Base-by-base conservation (phyloP, 2,329 filamentous ascomycete genomes). In the Rutstroemia sydowiana region DNA sequence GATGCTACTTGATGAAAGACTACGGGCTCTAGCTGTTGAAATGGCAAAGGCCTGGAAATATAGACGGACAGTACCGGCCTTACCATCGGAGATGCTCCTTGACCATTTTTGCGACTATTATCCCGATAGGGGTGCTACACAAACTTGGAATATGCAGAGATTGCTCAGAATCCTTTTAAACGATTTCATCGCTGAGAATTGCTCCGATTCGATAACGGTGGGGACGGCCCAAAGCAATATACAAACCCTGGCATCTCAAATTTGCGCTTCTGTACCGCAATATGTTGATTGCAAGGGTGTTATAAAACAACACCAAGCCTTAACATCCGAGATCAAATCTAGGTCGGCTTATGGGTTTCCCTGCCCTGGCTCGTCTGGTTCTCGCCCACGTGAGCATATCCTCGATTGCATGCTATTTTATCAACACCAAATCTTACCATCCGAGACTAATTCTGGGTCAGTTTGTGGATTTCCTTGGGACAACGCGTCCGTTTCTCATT, bases 241-340 rank as follows among this genome's bases (percentile, higher is more conserved):
- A 23, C 32, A 43, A 18, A 28, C 13, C 8, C 31, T 53, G 21
- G 37, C 39, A 10, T 23, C n/a, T 5, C 26, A 54, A 4, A 57
- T 58, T 28, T 57, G 39, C 43, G 54, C 55, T 26, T 57, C 52
- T 42, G 50, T 42, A 10, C 44, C 54, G 11, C 56, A 58, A 37
- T 58, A 55, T 44, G 10, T 46, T 8, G 45, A 57, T 14, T 55
- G 52, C 37, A 5, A 34, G 16, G 43, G 34, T 30, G 23, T 9
- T 28, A 13, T 23, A 18, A 23, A 14, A 32, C 31, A 42, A 30
- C 23, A 6, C n/a, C 32, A 46, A n/a, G n/a, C n/a, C n/a, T n/a
- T n/a, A n/a, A n/a, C n/a, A n/a, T n/a, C n/a, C n/a, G n/a, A n/a
- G n/a, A n/a, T n/a, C n/a, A n/a, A 18, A 9, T 21, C 36, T 20